Evolutionary conservation across 2,329 filamentous ascomycete species (phyloP).

Genomic region (Penicillium rolfsii): DNA sequence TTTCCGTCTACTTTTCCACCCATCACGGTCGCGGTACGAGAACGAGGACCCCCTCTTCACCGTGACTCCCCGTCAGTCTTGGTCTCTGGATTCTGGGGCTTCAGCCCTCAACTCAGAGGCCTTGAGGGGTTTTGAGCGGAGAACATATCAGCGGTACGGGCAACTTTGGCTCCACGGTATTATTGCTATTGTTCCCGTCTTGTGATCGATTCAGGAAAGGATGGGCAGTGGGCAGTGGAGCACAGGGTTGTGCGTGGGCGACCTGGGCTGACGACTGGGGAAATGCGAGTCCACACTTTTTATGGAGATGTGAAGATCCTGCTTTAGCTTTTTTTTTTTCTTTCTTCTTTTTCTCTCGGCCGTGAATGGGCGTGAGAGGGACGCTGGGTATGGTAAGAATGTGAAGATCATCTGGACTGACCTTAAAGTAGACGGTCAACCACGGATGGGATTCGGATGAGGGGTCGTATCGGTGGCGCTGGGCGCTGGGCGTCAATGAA

Average conservation of each 20-base stretch:
- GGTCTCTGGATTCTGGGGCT: neutral
- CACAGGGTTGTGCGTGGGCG: neutral
- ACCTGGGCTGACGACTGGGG: neutral
- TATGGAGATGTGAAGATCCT: conserved; percentile 16
- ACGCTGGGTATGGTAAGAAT: neutral
- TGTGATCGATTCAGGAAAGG: neutral
- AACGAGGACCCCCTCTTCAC: neutral
- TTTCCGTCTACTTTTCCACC: neutral
- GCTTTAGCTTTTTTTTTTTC: conserved; percentile 1
- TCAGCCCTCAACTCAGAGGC: neutral
- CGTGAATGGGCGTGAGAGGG: neutral
- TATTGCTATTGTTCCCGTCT: neutral
- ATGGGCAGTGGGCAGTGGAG: conserved; percentile 13
- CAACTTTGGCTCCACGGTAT: conserved; percentile 1
- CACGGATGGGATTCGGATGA: neutral
- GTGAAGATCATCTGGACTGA: neutral
- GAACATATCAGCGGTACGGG: neutral
- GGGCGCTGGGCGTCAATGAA: neutral
- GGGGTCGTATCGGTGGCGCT: neutral
- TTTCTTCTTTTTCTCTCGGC: conserved; percentile 5
- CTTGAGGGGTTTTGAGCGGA: neutral
- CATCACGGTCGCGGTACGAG: conserved; percentile 1
- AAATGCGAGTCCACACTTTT: conserved; percentile 12
- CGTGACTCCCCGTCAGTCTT: neutral
- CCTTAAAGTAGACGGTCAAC: neutral